phyloP scores from a whole-genome alignment of 345 rosid genomes.

The Moricandia arvensis region DNA sequence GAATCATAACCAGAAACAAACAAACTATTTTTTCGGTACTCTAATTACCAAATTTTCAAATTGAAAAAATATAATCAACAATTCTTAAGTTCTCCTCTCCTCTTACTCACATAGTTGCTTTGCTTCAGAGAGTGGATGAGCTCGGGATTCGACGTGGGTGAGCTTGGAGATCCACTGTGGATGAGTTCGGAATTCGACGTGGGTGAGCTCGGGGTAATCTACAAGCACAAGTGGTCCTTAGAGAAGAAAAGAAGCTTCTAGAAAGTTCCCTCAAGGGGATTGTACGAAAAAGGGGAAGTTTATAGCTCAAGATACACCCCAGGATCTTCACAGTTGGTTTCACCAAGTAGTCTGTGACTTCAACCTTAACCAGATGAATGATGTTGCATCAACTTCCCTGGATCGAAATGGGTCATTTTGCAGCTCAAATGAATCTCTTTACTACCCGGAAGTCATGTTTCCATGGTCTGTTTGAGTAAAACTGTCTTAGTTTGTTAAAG shows the following conservation, averaged over 20 bases:
- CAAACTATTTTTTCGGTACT: too few relatives aligned
- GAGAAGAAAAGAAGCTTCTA: constrained; percentile 79
- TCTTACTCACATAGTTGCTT: too few relatives aligned
- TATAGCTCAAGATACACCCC: constrained; percentile 35
- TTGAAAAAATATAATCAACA: too few relatives aligned
- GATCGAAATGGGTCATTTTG: constrained; percentile 16
- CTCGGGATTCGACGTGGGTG: too few relatives aligned
- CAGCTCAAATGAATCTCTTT: constrained; percentile 28
- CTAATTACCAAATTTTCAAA: too few relatives aligned
- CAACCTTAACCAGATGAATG: constrained; percentile 1
- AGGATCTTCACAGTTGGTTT: constrained; percentile 61
- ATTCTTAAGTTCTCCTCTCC: too few relatives aligned
- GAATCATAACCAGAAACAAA: too few relatives aligned
- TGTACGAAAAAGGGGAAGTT: constrained; percentile 41
- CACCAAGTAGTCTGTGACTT: constrained; percentile 40
- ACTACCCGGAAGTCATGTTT: constrained; percentile 11
- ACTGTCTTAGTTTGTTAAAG: neutral
- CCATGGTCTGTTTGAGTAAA: constrained; percentile 25
- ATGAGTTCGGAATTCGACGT: neutral
- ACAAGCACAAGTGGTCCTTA: constrained; percentile 80
- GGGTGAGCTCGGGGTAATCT: constrained; percentile 24
- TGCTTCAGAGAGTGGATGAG: neutral
- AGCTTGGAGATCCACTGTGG: neutral
- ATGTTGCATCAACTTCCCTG: constrained; percentile 7
- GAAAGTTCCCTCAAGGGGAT: constrained; percentile 42